Evolutionary conservation across 768 basidiomycete genomes (phyloP), one percentile per base, ranked within the genome.

Genomic region (Suillus plorans): DNA sequence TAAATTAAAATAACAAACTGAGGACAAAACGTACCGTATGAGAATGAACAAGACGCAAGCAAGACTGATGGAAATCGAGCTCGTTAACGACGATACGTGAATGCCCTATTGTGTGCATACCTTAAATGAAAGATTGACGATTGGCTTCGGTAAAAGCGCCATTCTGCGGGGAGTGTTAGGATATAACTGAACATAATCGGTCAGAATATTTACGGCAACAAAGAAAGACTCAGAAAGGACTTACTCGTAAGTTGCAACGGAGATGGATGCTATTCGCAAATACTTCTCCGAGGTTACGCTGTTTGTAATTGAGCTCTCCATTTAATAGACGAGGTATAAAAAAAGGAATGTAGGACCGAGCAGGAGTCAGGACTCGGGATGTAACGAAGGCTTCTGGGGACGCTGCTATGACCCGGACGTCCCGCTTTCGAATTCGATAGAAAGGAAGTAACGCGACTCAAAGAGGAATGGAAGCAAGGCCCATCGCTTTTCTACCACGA

Each of bases 211-310:
- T 36, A 5, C 18, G 28, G 41, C 5, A 22, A 12, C 36, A 10
- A n/a, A 25, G 31, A 31, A 31, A 31, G 31, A 31, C 31, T 31
- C 31, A 16, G 37, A 37, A 9, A 18, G n/a, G n/a, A 75, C 79
- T 53, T n/a, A 80, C 79, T 80, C 80, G 66, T 80, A 80, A 28
- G 69, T 69, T 18, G 77, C 78, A 60, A 80, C 73, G 13, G 80
- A 75, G 58, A 80, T 65, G 25, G 80, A 76, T 53, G 72, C 68
- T 58, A 79, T 68, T 45, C 79, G 74, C 62, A 80, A 63, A 66
- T 77, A 79, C 64, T 65, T 69, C 71, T 74, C 73, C 18, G 77
- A 67, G 56, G 55, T 16, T 31, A 50, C 50, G 31, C 28, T 50
- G 66, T 60, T 31, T 50, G 60, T 62, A 25, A 65, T 28, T 9